Evolutionary conservation across 768 basidiomycete genomes (phyloP).

Genomic region (Leccinum ochraceum): DNA sequence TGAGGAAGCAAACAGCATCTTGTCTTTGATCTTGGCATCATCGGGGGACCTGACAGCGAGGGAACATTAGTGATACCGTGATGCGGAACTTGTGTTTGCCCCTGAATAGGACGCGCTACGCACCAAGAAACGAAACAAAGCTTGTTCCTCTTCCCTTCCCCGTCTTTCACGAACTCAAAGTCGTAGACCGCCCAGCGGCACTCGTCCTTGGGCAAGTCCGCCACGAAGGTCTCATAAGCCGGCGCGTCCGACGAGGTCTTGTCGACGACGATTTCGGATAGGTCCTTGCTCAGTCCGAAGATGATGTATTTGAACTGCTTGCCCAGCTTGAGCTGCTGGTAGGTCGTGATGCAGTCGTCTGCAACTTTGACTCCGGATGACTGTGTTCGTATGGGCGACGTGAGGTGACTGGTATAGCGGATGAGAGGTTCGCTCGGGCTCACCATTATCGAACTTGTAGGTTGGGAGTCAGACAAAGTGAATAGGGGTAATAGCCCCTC

Average conservation of each 20-base stretch:
- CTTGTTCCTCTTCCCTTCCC: slow-evolving; percentile 70
- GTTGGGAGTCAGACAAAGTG: background rate
- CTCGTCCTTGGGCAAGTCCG: slow-evolving; percentile 67
- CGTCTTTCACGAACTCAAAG: slow-evolving; percentile 76
- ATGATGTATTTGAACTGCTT: slow-evolving; percentile 82
- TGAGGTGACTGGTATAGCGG: background rate
- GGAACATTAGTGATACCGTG: background rate
- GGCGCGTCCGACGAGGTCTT: slow-evolving; percentile 50
- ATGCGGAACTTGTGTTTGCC: background rate
- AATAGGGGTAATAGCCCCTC: slow-evolving; percentile 14
- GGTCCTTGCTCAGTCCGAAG: slow-evolving; percentile 60
- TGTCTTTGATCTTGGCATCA: slow-evolving; percentile 78
- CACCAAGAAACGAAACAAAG: slow-evolving; percentile 84
- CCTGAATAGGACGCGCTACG: slow-evolving; percentile 31
- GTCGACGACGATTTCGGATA: slow-evolving; percentile 76
- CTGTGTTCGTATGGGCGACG: slow-evolving; percentile 14
- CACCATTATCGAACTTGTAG: slow-evolving; percentile 25
- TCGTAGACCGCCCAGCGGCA: slow-evolving; percentile 95
- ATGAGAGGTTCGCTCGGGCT: slow-evolving; percentile 7
- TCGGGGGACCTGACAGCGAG: slow-evolving; percentile 76
- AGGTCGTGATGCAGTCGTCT: slow-evolving; percentile 45
- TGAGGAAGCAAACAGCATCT: slow-evolving; percentile 93
- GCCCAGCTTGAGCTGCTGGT: slow-evolving; percentile 24
- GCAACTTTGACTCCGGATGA: slow-evolving; percentile 47
- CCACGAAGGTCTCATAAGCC: slow-evolving; percentile 73